These are phyloP conservation scores for Pythium periplocum DNA, from an alignment of 352 stramenopile genomes.

Conservation along the genomic window DNA sequence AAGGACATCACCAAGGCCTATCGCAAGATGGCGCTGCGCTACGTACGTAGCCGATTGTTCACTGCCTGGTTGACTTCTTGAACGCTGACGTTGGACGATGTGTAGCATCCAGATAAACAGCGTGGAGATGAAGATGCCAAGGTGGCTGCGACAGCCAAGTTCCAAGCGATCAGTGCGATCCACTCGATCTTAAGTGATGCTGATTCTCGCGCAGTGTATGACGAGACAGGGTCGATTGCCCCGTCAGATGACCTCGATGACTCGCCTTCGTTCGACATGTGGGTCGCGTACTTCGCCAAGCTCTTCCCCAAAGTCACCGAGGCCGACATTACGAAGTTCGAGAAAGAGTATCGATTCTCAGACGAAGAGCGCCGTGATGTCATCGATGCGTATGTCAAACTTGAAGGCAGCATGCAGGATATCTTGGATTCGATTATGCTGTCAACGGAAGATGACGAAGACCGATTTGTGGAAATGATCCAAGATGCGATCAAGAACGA, in stretches of 20 bases:
- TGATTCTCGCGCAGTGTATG: slow-evolving; percentile 71
- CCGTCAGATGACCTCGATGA: slow-evolving; percentile 35
- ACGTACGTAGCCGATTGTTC: slow-evolving; percentile 26
- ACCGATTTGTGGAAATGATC: slow-evolving; percentile 64
- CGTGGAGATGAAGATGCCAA: slow-evolving; percentile 54
- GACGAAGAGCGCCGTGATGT: slow-evolving; percentile 83
- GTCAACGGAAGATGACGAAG: slow-evolving; percentile 74
- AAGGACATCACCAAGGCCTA: slow-evolving; percentile 77
- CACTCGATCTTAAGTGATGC: slow-evolving; percentile 81
- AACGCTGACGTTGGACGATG: background rate
- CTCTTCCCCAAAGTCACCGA: slow-evolving; percentile 86
- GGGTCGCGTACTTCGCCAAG: slow-evolving; percentile 84
- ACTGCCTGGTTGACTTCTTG: background rate
- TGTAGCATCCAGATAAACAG: slow-evolving; percentile 89
- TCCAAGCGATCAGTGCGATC: slow-evolving; percentile 84
- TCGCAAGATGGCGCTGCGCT: slow-evolving; percentile 64
- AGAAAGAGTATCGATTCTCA: slow-evolving; percentile 75
- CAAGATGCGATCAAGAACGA: slow-evolving; percentile 50
- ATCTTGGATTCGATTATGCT: slow-evolving; percentile 88
- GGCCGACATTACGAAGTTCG: slow-evolving; percentile 75
- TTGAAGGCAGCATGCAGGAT: slow-evolving; percentile 71
- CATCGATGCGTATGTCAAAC: slow-evolving; percentile 66
- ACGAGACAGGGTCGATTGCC: slow-evolving; percentile 77
- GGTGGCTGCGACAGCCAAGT: slow-evolving; percentile 62
- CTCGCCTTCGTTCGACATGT: slow-evolving; percentile 55